phyloP scores from a whole-genome alignment of 2,329 filamentous ascomycete species.

The Aureobasidium melanogenum region DNA sequence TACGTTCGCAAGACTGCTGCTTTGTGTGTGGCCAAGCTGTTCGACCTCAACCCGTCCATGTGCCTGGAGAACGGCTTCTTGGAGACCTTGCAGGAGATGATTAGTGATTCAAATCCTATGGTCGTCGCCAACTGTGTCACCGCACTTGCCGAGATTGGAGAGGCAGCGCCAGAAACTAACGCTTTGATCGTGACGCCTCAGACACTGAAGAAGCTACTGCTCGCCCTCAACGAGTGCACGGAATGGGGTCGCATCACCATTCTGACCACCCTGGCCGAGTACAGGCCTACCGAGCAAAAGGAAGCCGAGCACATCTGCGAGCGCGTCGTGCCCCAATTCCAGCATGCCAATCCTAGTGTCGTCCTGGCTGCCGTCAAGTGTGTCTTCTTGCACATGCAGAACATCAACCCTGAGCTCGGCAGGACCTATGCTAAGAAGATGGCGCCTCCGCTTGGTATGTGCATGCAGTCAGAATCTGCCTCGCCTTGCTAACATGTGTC shows the following conservation, averaged over 20 bases:
- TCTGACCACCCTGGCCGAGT: conserved; percentile 79
- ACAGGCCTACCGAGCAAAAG: conserved; percentile 78
- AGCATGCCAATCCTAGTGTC: conserved; percentile 95
- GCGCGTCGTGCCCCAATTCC: conserved; percentile 89
- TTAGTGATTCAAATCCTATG: conserved; percentile 97
- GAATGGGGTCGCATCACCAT: conserved; percentile 98
- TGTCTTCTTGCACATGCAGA: conserved; percentile 92
- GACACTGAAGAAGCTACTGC: conserved; percentile 87
- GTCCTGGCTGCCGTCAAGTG: conserved; percentile 96
- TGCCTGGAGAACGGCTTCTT: conserved; percentile 96
- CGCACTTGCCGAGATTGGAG: conserved; percentile 81
- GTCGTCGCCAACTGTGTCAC: conserved; percentile 97
- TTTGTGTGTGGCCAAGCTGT: conserved; percentile 95
- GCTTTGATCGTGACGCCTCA: conserved; percentile 74
- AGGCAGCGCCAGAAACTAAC: conserved; percentile 81
- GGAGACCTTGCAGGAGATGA: conserved; percentile 87
- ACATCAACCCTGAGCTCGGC: conserved; percentile 67
- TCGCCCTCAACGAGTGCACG: conserved; percentile 95
- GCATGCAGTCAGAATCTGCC: not conserved
- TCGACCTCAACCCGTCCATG: conserved; percentile 85
- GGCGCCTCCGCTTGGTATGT: conserved; percentile 81
- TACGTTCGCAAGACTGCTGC: conserved; percentile 98
- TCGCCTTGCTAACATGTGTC: conserved; percentile 18
- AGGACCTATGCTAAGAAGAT: conserved; percentile 95
- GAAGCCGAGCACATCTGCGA: conserved; percentile 98